Conservation (phyloP, 176 grass and related monocot genomes). For the Dendrocalamus sinicus region DNA sequence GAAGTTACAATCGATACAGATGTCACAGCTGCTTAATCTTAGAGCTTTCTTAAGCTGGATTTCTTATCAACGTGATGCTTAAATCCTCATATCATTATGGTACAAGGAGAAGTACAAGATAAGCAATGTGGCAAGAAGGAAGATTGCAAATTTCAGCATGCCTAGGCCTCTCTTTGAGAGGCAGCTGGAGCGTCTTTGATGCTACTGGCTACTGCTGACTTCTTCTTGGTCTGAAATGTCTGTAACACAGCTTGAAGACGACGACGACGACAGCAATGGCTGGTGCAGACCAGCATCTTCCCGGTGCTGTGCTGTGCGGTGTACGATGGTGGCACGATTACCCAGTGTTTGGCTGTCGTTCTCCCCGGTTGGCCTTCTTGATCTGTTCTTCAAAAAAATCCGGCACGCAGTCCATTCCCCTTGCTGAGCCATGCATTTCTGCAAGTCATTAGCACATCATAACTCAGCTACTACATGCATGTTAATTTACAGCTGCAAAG, state of each 20-base stretch:
- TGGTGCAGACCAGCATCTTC: not conserved
- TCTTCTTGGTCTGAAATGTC: constrained; percentile 55
- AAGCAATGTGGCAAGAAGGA: not conserved
- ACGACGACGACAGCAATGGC: constrained; percentile 25
- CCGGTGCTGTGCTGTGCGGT: not conserved
- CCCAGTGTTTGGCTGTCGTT: not conserved
- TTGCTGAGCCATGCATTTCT: constrained; percentile 33
- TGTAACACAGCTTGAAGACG: constrained; percentile 65
- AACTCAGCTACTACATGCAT: not conserved
- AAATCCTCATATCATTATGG: constrained; percentile 17
- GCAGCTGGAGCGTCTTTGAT: not conserved
- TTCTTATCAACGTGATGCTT: constrained; percentile 21
- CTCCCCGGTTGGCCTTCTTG: constrained; percentile 13
- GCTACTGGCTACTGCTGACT: constrained; percentile 47
- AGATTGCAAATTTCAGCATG: not conserved
- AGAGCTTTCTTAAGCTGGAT: constrained; percentile 8
- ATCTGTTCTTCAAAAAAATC: constrained; percentile 57
- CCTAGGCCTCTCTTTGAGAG: constrained; percentile 34
- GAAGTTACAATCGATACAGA: constrained; percentile 40
- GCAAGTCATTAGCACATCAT: not conserved
- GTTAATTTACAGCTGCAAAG: not conserved
- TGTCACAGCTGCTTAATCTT: constrained; percentile 11
- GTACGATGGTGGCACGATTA: too few relatives aligned
- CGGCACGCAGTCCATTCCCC: constrained; percentile 77
- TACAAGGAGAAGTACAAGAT: constrained; percentile 30